Evolutionary conservation across 129 eudicot species (phyloP), one percentile per base, ranked within the genome.

Genomic region (Mikania micrantha): DNA sequence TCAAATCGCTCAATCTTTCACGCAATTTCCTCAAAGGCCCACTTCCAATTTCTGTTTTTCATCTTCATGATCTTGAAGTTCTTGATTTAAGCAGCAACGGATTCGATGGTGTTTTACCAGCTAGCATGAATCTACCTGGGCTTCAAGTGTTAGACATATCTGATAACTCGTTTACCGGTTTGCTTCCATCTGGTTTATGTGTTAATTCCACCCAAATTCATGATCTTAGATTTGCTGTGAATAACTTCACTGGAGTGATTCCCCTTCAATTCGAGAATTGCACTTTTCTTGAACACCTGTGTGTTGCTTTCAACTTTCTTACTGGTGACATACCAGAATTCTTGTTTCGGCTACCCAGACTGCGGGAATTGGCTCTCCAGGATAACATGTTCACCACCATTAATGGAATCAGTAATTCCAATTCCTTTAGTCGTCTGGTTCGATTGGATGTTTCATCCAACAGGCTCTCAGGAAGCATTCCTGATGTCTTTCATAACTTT

Each of bases 361-460:
- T 88, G 78, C 25, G 65, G 13, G 75, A 56, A 24, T 53, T 88
- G 69, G 21, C 60, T 65, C 81, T 88, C 47, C 85, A 80, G 69
- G 81, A 82, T 5, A 88, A 88, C 60, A 10, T 22, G 41, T 66
- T 88, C 24, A 78, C 79, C 57, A 15, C 60, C 5, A 67, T 83
- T 47, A 17, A 19, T 6, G 74, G 20, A 11, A 65, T 65, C 1
- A 21, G 87, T 76, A 73, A 66, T 73, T 83, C 77, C 52, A 56
- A 79, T n/a, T 81, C 80, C 52, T 61, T 79, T 20, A 84, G 80
- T 29, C 72, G 74, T 25, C 77, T 88, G 40, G 79, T 73, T 60
- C 81, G 65, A 15, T 56, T 88, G 62, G 96, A 88, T 83, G 68
- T 88, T 52, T 88, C 93, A 2, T 45, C 52, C 12, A 88, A 88